A percentile compares a stretch with the other conserved stretches of the same genome.
These are phyloP conservation scores for Astrocystis sublimbata DNA, from an alignment of 495 filamentous ascomycete genomes.

Conservation along the genomic window DNA sequence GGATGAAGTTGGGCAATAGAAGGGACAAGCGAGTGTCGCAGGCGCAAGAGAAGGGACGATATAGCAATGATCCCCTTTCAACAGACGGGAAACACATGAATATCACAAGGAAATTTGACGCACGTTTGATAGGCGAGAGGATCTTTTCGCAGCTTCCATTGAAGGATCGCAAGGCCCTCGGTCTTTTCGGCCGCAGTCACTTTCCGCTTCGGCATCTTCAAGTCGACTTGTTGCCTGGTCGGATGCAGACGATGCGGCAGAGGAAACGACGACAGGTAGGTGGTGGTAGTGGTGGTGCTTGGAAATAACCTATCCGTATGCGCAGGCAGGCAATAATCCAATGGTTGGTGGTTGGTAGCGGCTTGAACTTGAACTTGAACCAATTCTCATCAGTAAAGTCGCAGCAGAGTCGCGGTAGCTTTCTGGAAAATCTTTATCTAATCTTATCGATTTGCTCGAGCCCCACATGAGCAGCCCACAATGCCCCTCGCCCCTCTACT, in stretches of 20 bases:
- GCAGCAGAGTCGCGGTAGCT: too few relatives aligned
- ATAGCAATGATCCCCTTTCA: background rate
- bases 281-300: too few relatives aligned
- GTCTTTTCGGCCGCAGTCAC: constrained; percentile 91
- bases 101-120: background rate
- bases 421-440: constrained; percentile 29
- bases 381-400: background rate
- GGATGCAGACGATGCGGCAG: background rate
- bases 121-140: constrained; percentile 31
- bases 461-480: background rate
- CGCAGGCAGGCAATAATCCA: background rate
- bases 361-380: background rate
- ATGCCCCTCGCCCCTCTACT: background rate
- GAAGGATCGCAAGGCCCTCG: constrained; percentile 62
- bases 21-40: background rate
- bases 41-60: background rate
- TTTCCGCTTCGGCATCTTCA: constrained; percentile 80
- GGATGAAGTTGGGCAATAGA: background rate
- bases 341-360: background rate
- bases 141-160: constrained; percentile 31
- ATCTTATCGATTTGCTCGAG: constrained; percentile 20
- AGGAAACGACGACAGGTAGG: background rate
- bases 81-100: background rate
- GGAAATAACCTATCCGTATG: too few relatives aligned
- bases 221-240: background rate